Evolutionary conservation across 768 basidiomycete genomes (phyloP).

Genomic region (Lepiota brunneoincarnata): DNA sequence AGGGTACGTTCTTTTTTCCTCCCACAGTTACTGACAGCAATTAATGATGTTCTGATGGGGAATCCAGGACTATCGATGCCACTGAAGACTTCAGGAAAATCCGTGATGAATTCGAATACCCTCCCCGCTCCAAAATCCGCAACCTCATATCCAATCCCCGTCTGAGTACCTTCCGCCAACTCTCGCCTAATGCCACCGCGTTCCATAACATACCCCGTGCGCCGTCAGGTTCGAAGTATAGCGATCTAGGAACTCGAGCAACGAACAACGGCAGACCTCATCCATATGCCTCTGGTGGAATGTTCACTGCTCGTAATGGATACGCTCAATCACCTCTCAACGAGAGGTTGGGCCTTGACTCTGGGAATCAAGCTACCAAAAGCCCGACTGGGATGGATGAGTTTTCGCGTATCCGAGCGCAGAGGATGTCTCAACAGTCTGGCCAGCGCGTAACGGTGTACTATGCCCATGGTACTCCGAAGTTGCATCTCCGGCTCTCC

Average conservation of each 20-base stretch:
- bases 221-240: background rate
- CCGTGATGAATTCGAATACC: conserved; percentile 31
- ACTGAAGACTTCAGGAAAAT: conserved; percentile 53
- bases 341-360: background rate
- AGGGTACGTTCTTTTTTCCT: conserved; percentile 46
- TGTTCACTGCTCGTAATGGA: background rate
- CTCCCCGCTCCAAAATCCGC: conserved; percentile 35
- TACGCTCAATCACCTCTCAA: background rate
- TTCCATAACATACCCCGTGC: conserved; percentile 35
- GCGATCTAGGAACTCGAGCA: background rate
- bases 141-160: conserved; percentile 55
- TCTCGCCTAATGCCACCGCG: conserved; percentile 42
- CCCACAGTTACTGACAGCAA: background rate
- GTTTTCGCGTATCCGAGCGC: conserved; percentile 7
- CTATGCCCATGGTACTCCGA: conserved; percentile 44
- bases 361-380: background rate
- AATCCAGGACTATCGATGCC: conserved; percentile 42
- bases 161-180: conserved; percentile 49
- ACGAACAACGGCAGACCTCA: background rate
- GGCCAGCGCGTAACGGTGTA: conserved; percentile 48
- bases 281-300: background rate
- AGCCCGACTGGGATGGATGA: conserved; percentile 12
- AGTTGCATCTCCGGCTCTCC: conserved; percentile 56
- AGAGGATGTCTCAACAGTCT: conserved; percentile 16
- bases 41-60: background rate